Conservation (phyloP, 805 yeast species). For the Kodamaea neixiangensis region DNA sequence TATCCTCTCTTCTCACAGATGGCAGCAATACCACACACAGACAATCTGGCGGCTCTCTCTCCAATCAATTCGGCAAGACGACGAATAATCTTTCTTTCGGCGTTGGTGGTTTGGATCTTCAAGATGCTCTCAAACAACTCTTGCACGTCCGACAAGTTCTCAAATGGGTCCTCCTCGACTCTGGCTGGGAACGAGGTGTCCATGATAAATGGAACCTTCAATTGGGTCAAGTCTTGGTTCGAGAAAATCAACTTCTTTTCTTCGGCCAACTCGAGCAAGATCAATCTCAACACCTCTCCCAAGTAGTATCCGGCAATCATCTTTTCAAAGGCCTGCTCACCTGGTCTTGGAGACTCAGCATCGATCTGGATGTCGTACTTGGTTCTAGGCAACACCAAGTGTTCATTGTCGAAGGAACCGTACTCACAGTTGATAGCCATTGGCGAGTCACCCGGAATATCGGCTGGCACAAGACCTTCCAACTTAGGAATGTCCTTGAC, state of each 20-base stretch:
- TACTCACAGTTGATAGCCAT: slow-evolving; percentile 99
- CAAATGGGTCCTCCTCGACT: slow-evolving; percentile 88
- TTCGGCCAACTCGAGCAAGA: slow-evolving; percentile 68
- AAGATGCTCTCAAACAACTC: slow-evolving; percentile 62
- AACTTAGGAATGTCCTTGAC: slow-evolving; percentile 77
- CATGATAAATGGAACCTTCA: slow-evolving; percentile 67
- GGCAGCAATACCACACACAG: slow-evolving; percentile 95
- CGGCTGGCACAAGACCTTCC: slow-evolving; percentile 65
- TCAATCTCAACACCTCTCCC: slow-evolving; percentile 87
- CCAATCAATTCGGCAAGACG: slow-evolving; percentile 85
- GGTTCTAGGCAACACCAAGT: slow-evolving; percentile 80
- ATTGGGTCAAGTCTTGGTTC: slow-evolving; percentile 64
- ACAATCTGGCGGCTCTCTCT: slow-evolving; percentile 87
- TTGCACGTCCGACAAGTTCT: slow-evolving; percentile 74
- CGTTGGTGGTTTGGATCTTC: slow-evolving; percentile 62
- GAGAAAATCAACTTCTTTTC: slow-evolving; percentile 65
- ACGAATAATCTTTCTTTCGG: slow-evolving; percentile 82
- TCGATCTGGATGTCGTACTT: slow-evolving; percentile 83
- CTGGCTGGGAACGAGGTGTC: slow-evolving; percentile 88
- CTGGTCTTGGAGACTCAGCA: slow-evolving; percentile 88
- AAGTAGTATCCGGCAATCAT: slow-evolving; percentile 96
- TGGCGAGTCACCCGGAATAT: slow-evolving; percentile 61
- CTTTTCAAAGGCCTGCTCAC: slow-evolving; percentile 94
- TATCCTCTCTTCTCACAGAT: slow-evolving; percentile 83
- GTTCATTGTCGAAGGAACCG: slow-evolving; percentile 96